These are phyloP conservation scores for Endocladia muricata DNA, from an alignment of 31 red algal genomes.

Conservation along the genomic window DNA sequence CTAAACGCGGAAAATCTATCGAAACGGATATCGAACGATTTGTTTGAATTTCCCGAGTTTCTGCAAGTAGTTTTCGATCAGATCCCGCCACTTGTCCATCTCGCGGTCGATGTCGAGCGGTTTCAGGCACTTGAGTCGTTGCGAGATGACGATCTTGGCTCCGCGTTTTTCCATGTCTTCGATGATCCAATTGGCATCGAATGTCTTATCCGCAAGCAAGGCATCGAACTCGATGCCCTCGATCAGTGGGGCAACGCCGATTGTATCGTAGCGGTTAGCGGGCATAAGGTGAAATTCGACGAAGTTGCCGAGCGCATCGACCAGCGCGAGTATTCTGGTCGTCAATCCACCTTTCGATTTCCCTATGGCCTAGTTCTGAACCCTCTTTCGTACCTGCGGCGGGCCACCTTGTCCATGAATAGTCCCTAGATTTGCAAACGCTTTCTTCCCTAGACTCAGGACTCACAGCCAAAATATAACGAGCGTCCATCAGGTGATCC, in stretches of 20 bases:
- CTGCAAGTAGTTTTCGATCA: conserved; percentile 2
- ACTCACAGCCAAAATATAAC: too few relatives aligned
- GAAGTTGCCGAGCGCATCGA: conserved; percentile 3
- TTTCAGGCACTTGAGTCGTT: conserved; percentile 4
- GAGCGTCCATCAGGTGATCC: too few relatives aligned
- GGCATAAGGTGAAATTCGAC: conserved; percentile 1
- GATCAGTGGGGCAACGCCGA: conserved; percentile 2
- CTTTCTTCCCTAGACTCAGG: too few relatives aligned
- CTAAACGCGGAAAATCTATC: too few relatives aligned
- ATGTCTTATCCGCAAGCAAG: conserved; percentile 1
- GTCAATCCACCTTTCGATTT: too few relatives aligned
- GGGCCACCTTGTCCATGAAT: too few relatives aligned
- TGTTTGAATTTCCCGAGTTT: too few relatives aligned
- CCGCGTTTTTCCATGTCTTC: conserved; percentile 1
- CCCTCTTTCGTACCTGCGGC: too few relatives aligned
- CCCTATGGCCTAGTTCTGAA: too few relatives aligned
- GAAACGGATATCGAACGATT: too few relatives aligned
- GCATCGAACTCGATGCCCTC: conserved; percentile 2
- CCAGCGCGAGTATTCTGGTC: too few relatives aligned
- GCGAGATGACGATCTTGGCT: background rate
- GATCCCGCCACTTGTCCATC: background rate
- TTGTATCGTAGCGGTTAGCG: conserved; percentile 1
- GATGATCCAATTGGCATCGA: conserved; percentile 4
- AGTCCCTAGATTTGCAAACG: too few relatives aligned
- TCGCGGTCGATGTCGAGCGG: conserved; percentile 2